phyloP scores from a whole-genome alignment of 176 grass and related monocot genomes.

The Leersia perrieri region DNA sequence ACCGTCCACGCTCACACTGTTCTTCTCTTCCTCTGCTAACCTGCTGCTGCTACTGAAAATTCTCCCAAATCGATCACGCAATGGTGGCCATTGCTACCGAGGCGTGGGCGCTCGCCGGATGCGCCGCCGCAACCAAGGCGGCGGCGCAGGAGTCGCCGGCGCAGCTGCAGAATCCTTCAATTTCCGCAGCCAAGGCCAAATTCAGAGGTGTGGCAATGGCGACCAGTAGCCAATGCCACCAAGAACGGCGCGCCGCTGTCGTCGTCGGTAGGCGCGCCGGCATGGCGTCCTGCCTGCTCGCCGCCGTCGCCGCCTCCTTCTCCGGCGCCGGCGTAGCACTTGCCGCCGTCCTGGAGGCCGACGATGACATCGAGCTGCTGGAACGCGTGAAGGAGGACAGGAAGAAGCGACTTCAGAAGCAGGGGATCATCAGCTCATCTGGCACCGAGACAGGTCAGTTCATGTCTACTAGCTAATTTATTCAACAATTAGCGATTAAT shows the following conservation, averaged over 20 bases:
- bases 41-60: not conserved
- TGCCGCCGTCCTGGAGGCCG: slow-evolving; percentile 65
- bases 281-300: slow-evolving; percentile 47
- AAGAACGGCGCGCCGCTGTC: not conserved
- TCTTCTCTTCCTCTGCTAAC: not conserved
- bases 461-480: not conserved
- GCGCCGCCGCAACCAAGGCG: slow-evolving; percentile 1
- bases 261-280: slow-evolving; percentile 41
- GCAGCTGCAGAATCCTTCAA: not conserved
- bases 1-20: not conserved
- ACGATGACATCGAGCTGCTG: slow-evolving; percentile 88
- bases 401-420: slow-evolving; percentile 77
- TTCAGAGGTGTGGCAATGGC: not conserved
- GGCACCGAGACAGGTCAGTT: slow-evolving; percentile 57
- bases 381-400: slow-evolving; percentile 82
- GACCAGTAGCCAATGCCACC: not conserved
- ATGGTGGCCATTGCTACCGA: slow-evolving; percentile 54
- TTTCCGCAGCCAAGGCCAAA: not conserved
- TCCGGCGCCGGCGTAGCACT: slow-evolving; percentile 18
- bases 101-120: slow-evolving; percentile 45
- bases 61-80: not conserved
- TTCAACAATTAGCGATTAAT: not conserved
- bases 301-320: slow-evolving; percentile 27
- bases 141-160: not conserved
- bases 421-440: slow-evolving; percentile 72